A percentile compares a stretch with the other conserved stretches of the same genome.
Conservation (phyloP, 768 basidiomycete genomes). For the Lentinula sp. region DNA sequence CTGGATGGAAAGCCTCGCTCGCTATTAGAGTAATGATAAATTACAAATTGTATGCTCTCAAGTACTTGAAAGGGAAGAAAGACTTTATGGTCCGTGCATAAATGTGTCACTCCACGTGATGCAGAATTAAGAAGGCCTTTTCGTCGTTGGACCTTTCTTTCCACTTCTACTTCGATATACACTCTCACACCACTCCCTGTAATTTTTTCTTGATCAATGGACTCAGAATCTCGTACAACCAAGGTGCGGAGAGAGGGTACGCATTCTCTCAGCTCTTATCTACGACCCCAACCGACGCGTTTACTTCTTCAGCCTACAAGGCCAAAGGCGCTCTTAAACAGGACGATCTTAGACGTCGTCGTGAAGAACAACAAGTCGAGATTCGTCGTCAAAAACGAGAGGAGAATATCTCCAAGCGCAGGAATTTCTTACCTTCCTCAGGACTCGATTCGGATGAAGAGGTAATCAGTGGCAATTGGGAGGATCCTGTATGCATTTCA, state of each 20-base stretch:
- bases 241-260: conserved; percentile 71
- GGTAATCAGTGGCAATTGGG: conserved; percentile 61
- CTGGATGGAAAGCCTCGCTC: conserved; percentile 31
- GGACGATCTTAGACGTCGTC: conserved; percentile 91
- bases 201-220: background rate
- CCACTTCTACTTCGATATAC: conserved; percentile 1
- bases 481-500: conserved; percentile 58
- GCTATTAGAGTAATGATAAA: background rate
- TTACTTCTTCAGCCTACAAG: conserved; percentile 65
- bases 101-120: background rate
- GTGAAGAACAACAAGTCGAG: conserved; percentile 98
- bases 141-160: conserved; percentile 1
- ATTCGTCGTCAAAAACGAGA: conserved; percentile 98
- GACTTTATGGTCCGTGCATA: background rate
- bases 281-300: conserved; percentile 30
- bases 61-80: too few species aligned
- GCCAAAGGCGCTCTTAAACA: conserved; percentile 84
- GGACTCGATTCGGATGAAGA: conserved; percentile 91
- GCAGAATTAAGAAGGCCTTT: background rate
- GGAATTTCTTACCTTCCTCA: conserved; percentile 80
- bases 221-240: conserved; percentile 42
- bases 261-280: conserved; percentile 20
- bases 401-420: conserved; percentile 96
- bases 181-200: background rate
- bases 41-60: background rate